Conservation (phyloP, 2,329 filamentous ascomycete genomes). For the Hypomyces perniciosus region DNA sequence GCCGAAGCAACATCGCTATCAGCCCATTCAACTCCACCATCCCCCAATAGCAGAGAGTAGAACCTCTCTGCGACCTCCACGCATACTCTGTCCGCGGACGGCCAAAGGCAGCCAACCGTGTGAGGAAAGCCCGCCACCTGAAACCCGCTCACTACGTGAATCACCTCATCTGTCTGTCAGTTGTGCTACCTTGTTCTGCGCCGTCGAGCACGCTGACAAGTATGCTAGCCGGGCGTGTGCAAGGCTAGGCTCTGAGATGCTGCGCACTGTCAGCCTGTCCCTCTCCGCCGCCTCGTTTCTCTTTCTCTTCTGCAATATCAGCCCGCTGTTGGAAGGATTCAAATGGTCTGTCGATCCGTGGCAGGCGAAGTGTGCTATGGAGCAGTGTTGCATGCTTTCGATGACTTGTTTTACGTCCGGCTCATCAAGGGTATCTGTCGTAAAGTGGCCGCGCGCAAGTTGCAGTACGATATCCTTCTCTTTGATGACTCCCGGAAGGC, state of each 20-base stretch:
- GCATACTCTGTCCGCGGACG: constrained; percentile 19
- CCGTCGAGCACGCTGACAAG: constrained; percentile 33
- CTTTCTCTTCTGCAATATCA: too few relatives aligned
- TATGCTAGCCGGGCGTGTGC: constrained; percentile 24
- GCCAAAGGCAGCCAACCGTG: constrained; percentile 29
- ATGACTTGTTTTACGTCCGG: too few relatives aligned
- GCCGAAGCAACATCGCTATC: too few relatives aligned
- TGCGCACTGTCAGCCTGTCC: neutral
- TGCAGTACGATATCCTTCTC: too few relatives aligned
- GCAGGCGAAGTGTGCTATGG: too few relatives aligned
- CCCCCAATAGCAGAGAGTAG: constrained; percentile 16
- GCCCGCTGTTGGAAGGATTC: too few relatives aligned
- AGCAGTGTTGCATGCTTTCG: too few relatives aligned
- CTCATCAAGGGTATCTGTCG: too few relatives aligned
- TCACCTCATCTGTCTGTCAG: constrained; percentile 28
- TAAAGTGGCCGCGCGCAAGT: too few relatives aligned
- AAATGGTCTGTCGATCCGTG: too few relatives aligned
- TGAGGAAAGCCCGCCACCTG: constrained; percentile 30
- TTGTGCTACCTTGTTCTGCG: constrained; percentile 17
- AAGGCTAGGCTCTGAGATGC: constrained; percentile 7
- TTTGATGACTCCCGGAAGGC: too few relatives aligned
- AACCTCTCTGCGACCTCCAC: constrained; percentile 15
- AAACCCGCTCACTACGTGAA: constrained; percentile 30
- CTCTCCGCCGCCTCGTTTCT: neutral
- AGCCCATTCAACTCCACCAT: neutral